phyloP scores from a whole-genome alignment of 257 asterid species.

The Cruciata laevipes region DNA sequence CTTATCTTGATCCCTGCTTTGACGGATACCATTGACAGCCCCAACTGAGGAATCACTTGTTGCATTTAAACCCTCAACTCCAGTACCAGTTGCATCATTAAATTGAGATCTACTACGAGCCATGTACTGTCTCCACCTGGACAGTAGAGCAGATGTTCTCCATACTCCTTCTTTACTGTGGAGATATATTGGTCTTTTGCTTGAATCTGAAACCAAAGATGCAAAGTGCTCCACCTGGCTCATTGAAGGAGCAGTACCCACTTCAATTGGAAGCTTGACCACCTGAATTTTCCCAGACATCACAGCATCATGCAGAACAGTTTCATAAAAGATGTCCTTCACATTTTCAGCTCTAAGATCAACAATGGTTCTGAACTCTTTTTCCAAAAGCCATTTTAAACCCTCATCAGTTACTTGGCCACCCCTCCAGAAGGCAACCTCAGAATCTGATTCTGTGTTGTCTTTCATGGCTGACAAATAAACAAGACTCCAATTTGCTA shows the following conservation, averaged over 20 bases:
- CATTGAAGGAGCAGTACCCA: slow-evolving; percentile 68
- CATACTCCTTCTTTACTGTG: slow-evolving; percentile 91
- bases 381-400: slow-evolving; percentile 66
- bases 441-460: slow-evolving; percentile 30
- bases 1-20: slow-evolving; percentile 24
- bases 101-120: slow-evolving; percentile 33
- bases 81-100: slow-evolving; percentile 30
- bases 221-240: slow-evolving; percentile 73
- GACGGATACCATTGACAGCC: slow-evolving; percentile 26
- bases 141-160: slow-evolving; percentile 80
- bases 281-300: slow-evolving; percentile 53
- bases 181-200: slow-evolving; percentile 61
- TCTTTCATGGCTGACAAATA: slow-evolving; percentile 46
- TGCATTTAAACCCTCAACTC: slow-evolving; percentile 19
- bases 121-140: slow-evolving; percentile 84
- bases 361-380: slow-evolving; percentile 72
- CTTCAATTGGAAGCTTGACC: slow-evolving; percentile 78
- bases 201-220: slow-evolving; percentile 54
- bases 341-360: slow-evolving; percentile 89
- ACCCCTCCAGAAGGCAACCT: slow-evolving; percentile 85
- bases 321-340: slow-evolving; percentile 73
- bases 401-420: slow-evolving; percentile 95
- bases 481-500: slow-evolving; percentile 89
- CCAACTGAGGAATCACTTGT: slow-evolving; percentile 21
- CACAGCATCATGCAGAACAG: slow-evolving; percentile 42